A percentile compares a stretch with the other conserved stretches of the same genome.
phyloP scores from a whole-genome alignment of 2,329 filamentous ascomycete genomes.

The Pestalotiopsis fici region DNA sequence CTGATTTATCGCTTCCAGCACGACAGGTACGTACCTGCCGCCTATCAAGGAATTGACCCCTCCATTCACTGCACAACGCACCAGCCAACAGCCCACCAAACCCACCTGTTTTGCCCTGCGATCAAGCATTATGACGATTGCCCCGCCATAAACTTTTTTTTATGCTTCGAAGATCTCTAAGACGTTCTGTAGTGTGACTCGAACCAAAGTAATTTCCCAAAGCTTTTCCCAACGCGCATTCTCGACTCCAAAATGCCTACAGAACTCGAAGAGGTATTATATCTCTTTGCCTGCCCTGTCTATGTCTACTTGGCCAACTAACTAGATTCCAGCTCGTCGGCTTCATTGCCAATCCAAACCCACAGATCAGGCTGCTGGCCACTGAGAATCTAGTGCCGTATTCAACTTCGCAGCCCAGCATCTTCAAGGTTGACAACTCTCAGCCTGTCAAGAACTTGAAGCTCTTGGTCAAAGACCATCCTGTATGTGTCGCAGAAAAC shows the following conservation, averaged over 20 bases:
- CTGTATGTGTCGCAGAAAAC: slow-evolving; percentile 51
- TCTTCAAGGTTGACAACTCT: slow-evolving; percentile 83
- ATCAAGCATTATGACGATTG: not conserved
- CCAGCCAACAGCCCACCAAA: not conserved
- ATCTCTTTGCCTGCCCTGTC: not conserved
- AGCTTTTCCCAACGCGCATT: not conserved
- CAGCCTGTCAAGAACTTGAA: slow-evolving; percentile 86
- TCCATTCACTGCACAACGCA: no score
- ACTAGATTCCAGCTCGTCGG: slow-evolving; percentile 70
- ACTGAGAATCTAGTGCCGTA: slow-evolving; percentile 87
- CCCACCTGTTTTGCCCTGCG: not conserved
- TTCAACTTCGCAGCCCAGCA: slow-evolving; percentile 67
- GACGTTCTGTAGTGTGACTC: not conserved
- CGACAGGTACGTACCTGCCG: not conserved
- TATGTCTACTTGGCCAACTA: slow-evolving; percentile 1
- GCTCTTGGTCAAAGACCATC: slow-evolving; percentile 80
- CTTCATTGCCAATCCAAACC: slow-evolving; percentile 90
- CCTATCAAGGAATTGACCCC: not conserved
- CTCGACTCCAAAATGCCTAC: slow-evolving; percentile 63
- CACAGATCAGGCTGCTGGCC: slow-evolving; percentile 84
- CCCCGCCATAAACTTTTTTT: slow-evolving; percentile 5
- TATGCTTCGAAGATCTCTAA: not conserved
- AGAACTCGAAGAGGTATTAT: slow-evolving; percentile 71
- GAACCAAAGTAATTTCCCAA: not conserved
- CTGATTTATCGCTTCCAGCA: not conserved